These are phyloP conservation scores for Rhodotorula sp. DNA, from an alignment of 1,284 basidiomycete genomes.

Conservation along the genomic window DNA sequence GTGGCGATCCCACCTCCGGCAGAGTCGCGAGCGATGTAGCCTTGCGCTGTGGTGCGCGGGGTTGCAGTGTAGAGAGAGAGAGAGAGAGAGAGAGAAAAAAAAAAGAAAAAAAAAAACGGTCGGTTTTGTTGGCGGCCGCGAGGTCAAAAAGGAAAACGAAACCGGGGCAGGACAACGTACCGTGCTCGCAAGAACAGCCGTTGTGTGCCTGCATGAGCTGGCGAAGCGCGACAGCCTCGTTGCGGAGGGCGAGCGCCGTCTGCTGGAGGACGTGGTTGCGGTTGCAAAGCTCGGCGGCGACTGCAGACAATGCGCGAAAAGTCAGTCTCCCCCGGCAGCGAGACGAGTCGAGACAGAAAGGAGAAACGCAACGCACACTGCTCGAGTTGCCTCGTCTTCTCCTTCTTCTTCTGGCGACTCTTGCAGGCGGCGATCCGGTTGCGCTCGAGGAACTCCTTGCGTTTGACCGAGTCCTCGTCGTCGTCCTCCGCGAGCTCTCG, in stretches of 20 bases:
- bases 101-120: too few relatives aligned
- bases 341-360: not conserved
- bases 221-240: constrained; percentile 28
- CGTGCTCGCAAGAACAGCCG: constrained; percentile 34
- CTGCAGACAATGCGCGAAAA: not conserved
- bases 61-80: too few relatives aligned
- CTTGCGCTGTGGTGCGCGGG: constrained; percentile 20
- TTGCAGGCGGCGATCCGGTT: constrained; percentile 39
- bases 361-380: constrained; percentile 8
- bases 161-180: too few relatives aligned
- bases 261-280: constrained; percentile 28
- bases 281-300: constrained; percentile 24
- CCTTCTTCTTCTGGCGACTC: constrained; percentile 38
- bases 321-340: too few relatives aligned
- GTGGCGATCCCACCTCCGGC: constrained; percentile 32
- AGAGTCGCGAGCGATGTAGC: constrained; percentile 31
- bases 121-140: too few relatives aligned
- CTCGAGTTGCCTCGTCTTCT: constrained; percentile 30
- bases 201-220: constrained; percentile 23
- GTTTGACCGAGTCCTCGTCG: constrained; percentile 15
- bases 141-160: too few relatives aligned
- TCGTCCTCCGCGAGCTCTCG: constrained; percentile 10
- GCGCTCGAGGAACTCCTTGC: constrained; percentile 33
- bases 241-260: constrained; percentile 22
- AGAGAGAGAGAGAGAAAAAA: too few relatives aligned